Evolutionary conservation across 1,284 basidiomycete genomes (phyloP).

Genomic region (Agaricales sp.): DNA sequence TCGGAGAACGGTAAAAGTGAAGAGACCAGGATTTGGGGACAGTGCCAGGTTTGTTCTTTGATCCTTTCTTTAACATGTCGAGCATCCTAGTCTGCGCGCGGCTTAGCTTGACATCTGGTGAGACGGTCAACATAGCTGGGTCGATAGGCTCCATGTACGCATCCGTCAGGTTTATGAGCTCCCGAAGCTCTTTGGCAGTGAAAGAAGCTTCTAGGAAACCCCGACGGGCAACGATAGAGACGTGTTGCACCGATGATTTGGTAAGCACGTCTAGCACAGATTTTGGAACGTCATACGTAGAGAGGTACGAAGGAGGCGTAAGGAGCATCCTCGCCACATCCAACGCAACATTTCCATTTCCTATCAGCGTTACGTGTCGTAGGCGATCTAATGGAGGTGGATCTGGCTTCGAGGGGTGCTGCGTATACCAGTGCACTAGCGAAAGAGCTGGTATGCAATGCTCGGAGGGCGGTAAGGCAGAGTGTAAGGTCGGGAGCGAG

Average conservation of each 20-base stretch:
- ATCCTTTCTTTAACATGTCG: slow-evolving; percentile 61
- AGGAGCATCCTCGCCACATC: slow-evolving; percentile 92
- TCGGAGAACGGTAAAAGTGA: slow-evolving; percentile 72
- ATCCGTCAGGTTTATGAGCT: slow-evolving; percentile 75
- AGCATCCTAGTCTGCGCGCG: slow-evolving; percentile 62
- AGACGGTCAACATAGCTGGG: slow-evolving; percentile 28
- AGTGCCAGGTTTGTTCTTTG: slow-evolving; percentile 35
- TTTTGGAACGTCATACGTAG: slow-evolving; percentile 74
- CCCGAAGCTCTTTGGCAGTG: slow-evolving; percentile 90
- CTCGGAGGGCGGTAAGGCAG: slow-evolving; percentile 36
- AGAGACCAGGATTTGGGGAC: slow-evolving; percentile 68
- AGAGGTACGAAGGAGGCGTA: slow-evolving; percentile 49
- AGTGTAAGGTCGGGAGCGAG: slow-evolving; percentile 48
- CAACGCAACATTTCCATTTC: slow-evolving; percentile 94
- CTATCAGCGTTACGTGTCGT: slow-evolving; percentile 76
- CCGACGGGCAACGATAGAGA: slow-evolving; percentile 79
- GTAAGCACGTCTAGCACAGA: slow-evolving; percentile 64
- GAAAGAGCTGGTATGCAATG: slow-evolving; percentile 74
- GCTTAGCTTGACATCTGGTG: slow-evolving; percentile 28
- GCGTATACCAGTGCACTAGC: slow-evolving; percentile 97
- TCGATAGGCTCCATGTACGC: slow-evolving; percentile 59
- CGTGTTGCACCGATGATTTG: slow-evolving; percentile 57
- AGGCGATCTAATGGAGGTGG: slow-evolving; percentile 53
- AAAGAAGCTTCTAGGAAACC: slow-evolving; percentile 89
- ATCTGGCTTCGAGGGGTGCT: slow-evolving; percentile 62